phyloP scores from a whole-genome alignment of 2,329 filamentous ascomycete species.

The Clonostachys byssicola region DNA sequence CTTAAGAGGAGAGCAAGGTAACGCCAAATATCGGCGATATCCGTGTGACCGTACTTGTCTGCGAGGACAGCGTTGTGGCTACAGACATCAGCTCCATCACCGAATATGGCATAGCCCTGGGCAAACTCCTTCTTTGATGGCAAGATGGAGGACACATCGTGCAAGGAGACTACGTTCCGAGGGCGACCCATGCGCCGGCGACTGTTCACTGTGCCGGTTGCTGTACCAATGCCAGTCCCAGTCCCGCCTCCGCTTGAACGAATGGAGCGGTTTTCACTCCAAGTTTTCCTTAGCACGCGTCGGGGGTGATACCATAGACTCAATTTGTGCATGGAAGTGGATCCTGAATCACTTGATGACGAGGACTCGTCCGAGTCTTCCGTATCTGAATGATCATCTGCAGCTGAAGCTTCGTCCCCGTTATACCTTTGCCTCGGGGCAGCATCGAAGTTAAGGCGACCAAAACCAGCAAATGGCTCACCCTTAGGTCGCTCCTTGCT shows the following conservation, averaged over 20 bases:
- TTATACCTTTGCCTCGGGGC: conserved; percentile 40
- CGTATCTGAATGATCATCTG: conserved; percentile 45
- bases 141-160: conserved; percentile 66
- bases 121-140: conserved; percentile 78
- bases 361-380: conserved; percentile 43
- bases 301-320: conserved; percentile 52
- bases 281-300: conserved; percentile 47
- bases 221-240: conserved; percentile 44
- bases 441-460: conserved; percentile 46
- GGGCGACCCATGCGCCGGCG: conserved; percentile 41
- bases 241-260: conserved; percentile 59
- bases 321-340: conserved; percentile 57
- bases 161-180: conserved; percentile 70
- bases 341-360: conserved; percentile 57
- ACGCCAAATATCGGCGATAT: conserved; percentile 79
- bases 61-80: conserved; percentile 79
- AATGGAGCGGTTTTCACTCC: conserved; percentile 52
- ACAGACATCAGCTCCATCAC: conserved; percentile 77
- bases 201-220: conserved; percentile 47
- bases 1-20: conserved; percentile 74
- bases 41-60: conserved; percentile 61
- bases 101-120: conserved; percentile 77
- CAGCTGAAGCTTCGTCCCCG: conserved; percentile 44
- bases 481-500: conserved; percentile 44
- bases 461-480: conserved; percentile 55